Evolutionary conservation across 2,329 filamentous ascomycete species (phyloP), one percentile per base, ranked within the genome.

Genomic region (Bipolaris sorokiniana): DNA sequence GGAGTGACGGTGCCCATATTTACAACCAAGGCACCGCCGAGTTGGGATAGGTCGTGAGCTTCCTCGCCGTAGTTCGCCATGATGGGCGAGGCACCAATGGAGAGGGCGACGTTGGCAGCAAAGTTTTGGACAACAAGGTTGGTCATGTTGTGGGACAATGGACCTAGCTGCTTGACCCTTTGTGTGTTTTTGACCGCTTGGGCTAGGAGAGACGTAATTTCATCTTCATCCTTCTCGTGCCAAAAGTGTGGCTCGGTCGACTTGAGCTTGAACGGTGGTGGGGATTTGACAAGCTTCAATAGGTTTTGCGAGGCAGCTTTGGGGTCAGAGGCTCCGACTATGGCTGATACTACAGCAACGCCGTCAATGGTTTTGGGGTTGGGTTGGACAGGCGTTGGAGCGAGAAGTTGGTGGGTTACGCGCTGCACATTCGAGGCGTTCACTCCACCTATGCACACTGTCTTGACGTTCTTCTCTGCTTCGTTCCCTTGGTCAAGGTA

Each of bases 121-220:
- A 98, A 90, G 78, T 97, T 97, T 71, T 97, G 92, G 20, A 97
- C 94, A 0, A 98, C 94, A 50, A 93, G 83, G 74, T 98, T 98
- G 51, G 95, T 98, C 91, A 98, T 98, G 78, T 97, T 97, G 78
- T 98, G 94, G 48, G 90, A 90, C 20, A 98, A 82, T 0, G 93
- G 92, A 54, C 85, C 88, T 41, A 78, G 81, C 2, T 80, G 74
- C 5, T 85, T 85, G 46, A 97, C 84, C 5, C 82, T 81, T 57
- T 79, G 80, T 41, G 96, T 81, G 16, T 90, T 77, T 3, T 66
- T 38, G 69, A 64, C 48, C 9, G 69, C 62, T 28, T 68, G 50
- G 26, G 54, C 16, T 15, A 62, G 38, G 26, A 75, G 37, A 23
- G 56, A 42, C 2, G 44, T 15, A 16, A 61, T 48, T 31, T 65